Evolutionary conservation across 2,329 filamentous ascomycete genomes (phyloP), one percentile per base, ranked within the genome.

Genomic region (Talaromyces funiculosus): DNA sequence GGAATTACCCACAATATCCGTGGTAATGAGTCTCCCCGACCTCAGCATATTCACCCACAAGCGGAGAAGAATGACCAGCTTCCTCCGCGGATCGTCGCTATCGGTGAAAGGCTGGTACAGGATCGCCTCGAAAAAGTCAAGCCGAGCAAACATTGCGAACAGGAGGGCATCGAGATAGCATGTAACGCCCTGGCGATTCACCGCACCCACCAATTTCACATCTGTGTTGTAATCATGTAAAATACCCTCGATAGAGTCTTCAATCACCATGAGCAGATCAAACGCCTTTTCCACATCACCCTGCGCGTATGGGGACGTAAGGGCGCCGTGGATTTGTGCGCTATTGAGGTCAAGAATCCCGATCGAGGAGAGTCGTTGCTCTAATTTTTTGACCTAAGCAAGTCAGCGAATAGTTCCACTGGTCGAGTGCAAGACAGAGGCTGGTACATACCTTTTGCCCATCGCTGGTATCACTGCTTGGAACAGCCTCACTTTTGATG

Each of bases 21-120:
- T 87, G 47, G 88, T 89, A 63, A 99, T 92, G 45, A 97, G 79
- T 69, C 88, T 90, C 35, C 94, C 94, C 6, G 86, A 87, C 64
- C 94, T 84, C 64, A 97, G 75, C 81, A 97, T 84, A 69, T 97
- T 97, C 49, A 97, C 92, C 90, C 93, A 99, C 53, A 97, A 78
- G 57, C 93, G 84, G 54, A 97, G 74, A 22, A 96, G 75, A 9
- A 86, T 86, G n/a, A 88, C 88, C 57, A 99, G 79, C 66, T 86
- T 90, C 67, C 84, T 86, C 64, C 88, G 84, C 24, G 82, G 80
- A 64, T 90, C 86, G 12, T 54, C 45, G 7, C 54, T 51, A 63
- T 94, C 89, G 26, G 86, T 82, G 63, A 90, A 90, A 7, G 87
- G 86, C 61, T 88, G 88, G 72, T 90, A 92, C 35, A 97, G 81